Conservation (phyloP, 495 filamentous ascomycete genomes). For the Aspergillus olivimuriae region DNA sequence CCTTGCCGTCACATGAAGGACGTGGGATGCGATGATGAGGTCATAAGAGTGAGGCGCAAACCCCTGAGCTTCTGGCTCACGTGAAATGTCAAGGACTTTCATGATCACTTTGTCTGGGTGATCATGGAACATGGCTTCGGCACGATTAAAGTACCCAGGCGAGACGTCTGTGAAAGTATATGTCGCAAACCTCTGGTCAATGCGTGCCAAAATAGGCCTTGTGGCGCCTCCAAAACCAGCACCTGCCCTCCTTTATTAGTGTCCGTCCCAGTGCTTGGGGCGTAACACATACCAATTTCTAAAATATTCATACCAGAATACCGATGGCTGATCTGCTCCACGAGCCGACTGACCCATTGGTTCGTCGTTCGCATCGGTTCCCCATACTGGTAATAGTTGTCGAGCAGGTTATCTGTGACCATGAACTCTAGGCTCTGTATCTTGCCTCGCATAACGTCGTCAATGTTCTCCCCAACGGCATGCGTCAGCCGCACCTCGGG, state of each 20-base stretch:
- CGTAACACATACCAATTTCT: not conserved
- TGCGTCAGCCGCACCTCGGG: not conserved
- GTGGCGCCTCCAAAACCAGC: not conserved
- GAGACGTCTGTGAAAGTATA: slow-evolving; percentile 11
- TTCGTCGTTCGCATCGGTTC: not conserved
- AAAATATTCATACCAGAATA: not conserved
- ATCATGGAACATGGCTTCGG: not conserved
- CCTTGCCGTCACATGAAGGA: not conserved
- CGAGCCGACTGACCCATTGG: not conserved
- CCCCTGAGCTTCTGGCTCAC: slow-evolving; percentile 7
- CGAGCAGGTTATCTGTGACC: not conserved
- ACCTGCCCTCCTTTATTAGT: not conserved
- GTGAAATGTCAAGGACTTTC: slow-evolving; percentile 18
- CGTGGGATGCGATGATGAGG: slow-evolving; percentile 16
- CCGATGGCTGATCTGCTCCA: not conserved
- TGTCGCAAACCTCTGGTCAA: not conserved
- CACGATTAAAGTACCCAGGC: slow-evolving; percentile 2
- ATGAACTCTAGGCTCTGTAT: not conserved
- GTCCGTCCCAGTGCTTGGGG: not conserved
- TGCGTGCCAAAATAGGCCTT: not conserved
- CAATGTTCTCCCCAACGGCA: not conserved
- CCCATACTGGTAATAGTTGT: not conserved
- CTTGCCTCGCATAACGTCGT: not conserved
- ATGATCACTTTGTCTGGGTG: not conserved
- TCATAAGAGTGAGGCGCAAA: slow-evolving; percentile 16